Evolutionary conservation across 2,329 filamentous ascomycete species (phyloP).

Genomic region (Bipolaris zeicola): DNA sequence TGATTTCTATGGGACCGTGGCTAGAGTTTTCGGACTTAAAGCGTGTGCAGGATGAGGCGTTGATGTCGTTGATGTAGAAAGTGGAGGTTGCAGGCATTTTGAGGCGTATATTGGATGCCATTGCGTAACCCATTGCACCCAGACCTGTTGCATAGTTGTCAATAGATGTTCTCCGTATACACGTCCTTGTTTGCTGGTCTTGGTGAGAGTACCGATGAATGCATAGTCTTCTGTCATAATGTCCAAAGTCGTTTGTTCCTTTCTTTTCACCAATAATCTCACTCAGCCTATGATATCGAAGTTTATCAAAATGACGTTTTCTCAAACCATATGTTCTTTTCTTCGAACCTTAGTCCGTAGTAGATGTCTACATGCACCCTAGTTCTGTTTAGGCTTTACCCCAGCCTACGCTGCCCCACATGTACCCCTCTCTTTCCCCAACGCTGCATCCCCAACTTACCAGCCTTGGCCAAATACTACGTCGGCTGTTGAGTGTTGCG

Average conservation of each 20-base stretch:
- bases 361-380: background rate
- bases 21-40: constrained; percentile 29
- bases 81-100: constrained; percentile 28
- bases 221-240: constrained; percentile 38
- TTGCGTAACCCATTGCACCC: constrained; percentile 44
- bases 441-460: constrained; percentile 24
- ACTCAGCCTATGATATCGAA: background rate
- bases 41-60: constrained; percentile 25
- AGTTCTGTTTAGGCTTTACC: background rate
- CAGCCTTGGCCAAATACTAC: background rate
- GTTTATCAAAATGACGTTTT: too few species aligned
- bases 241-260: background rate
- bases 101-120: constrained; percentile 39
- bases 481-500: constrained; percentile 1
- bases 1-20: constrained; percentile 30
- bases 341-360: too few species aligned
- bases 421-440: constrained; percentile 33
- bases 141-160: constrained; percentile 25
- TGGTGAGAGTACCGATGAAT: constrained; percentile 32
- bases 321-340: too few species aligned
- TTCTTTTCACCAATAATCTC: background rate
- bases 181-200: constrained; percentile 1
- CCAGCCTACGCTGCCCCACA: constrained; percentile 32
- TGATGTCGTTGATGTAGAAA: constrained; percentile 41
- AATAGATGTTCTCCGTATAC: background rate